Evolutionary conservation across 305 asterid genomes (phyloP), one percentile per base, ranked within the genome.

Genomic region (Fraxinus ornus): DNA sequence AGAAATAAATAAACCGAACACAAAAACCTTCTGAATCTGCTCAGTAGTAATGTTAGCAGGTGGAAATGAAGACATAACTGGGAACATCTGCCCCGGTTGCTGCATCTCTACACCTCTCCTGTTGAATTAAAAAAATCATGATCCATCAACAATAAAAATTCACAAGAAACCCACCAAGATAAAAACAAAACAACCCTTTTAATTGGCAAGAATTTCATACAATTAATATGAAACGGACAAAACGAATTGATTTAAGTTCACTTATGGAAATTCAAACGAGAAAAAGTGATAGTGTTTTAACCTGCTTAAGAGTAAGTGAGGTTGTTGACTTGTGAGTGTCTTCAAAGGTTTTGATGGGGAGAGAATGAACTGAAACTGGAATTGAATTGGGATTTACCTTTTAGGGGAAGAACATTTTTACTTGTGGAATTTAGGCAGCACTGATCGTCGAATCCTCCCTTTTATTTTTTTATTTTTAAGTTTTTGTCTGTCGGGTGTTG

Each of bases 1-100:
- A 28, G 75, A 68, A 68, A 26, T 10, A 13, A 28, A 26, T 24
- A 26, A 68, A 13, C 37, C 3, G 44, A 32, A 64, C 8, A 26
- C 0, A 10, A 64, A 76, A 66, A 92, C 98, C 98, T 93, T 93
- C 86, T 95, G 98, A 91, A 93, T 95, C 94, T 95, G 98, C 78
- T 95, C 98, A 37, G 98, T 92, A 82, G 98, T 95, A 83, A 95
- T 92, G 86, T 86, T 91, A 2, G 93, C 77, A 28, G 93, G 91
- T 24, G 98, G 93, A 85, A 90, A 92, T 74, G 95, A 88, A 35
- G 97, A 91, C 93, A 92, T 87, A 49, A 92, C 88, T 5, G 94
- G 93, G 84, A 91, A 89, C 95, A 92, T 92, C n/a, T 88, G 81
- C 81, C 90, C 86, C 77, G 93, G 88, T 78, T 91, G 97, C 91